Evolutionary conservation across 768 basidiomycete species (phyloP), one percentile per base, ranked within the genome.

Genomic region (Serendipita indica): DNA sequence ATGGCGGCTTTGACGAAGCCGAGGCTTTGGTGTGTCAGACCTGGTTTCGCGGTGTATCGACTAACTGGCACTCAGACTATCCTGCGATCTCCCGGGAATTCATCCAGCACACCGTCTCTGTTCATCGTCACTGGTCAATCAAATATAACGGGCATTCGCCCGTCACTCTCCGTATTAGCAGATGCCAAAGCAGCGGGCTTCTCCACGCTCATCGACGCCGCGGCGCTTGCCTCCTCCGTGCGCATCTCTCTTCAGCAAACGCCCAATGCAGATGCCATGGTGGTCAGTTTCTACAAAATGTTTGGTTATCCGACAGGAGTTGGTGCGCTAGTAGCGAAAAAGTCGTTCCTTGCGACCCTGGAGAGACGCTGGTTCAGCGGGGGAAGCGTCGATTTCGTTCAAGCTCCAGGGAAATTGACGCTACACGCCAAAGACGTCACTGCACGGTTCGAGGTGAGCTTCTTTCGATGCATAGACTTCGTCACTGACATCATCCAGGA

Each of bases 241-340:
- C 66, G 72, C 16, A 76, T 90, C 58, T 84, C 84, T 12, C 72
- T 91, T 13, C 49, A n/a, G n/a, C 77, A 82, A 57, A 76, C 74
- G 30, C 79, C 82, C 3, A 16, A 25, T 54, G 83, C 88, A 10
- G 89, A 91, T 68, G 88, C 87, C 1, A 81, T 89, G 77, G 86
- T 81, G 0, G 66, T 91, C 58, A 86, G 84, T 39, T 89, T 90
- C 65, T 91, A 91, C 71, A 91, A 91, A 64, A 89, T 90, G 85
- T 87, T 89, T 62, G 88, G 88, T 32, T 90, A 82, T 64, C 88
- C 88, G 12, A 89, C 87, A 0, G 88, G 88, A 3, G 79, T 89
- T 41, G 88, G 89, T 33, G 86, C 86, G 13, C 73, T 91, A 3
- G 68, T 91, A 28, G 82, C 84, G 41, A 85, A 82, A 67, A 81